Percentiles rank a stretch among this genome's conserved stretches.
Evolutionary conservation across 1,284 basidiomycete genomes (phyloP).

Genomic region (Tylopilus sp.): DNA sequence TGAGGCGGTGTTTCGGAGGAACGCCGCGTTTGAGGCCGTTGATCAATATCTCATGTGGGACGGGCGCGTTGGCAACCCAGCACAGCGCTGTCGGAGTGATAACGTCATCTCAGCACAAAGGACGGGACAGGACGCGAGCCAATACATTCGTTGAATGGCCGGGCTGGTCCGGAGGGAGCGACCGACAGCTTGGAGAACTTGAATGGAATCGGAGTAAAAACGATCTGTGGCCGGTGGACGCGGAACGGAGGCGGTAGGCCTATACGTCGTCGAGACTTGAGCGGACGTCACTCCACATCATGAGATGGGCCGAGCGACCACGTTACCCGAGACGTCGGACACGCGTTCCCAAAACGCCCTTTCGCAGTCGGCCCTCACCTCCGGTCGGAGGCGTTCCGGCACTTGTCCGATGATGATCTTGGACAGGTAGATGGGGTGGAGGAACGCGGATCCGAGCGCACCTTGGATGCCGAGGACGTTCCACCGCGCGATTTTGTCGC

Average conservation of each 20-base stretch:
- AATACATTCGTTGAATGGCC: conserved; percentile 67
- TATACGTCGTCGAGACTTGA: conserved; percentile 10
- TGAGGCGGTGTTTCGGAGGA: conserved; percentile 61
- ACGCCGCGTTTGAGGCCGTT: conserved; percentile 76
- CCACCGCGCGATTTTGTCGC: conserved; percentile 89
- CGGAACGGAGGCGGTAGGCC: conserved; percentile 45
- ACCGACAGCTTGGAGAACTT: conserved; percentile 51
- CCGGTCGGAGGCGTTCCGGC: conserved; percentile 34
- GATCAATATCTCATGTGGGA: conserved; percentile 57
- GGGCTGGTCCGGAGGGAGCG: conserved; percentile 26
- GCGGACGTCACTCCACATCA: too few species aligned
- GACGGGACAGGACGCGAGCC: conserved; percentile 6
- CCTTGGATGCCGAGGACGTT: conserved; percentile 82
- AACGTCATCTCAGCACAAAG: conserved; percentile 5
- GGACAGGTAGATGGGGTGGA: conserved; percentile 63
- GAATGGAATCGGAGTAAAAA: conserved; percentile 59
- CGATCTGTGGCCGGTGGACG: conserved; percentile 47
- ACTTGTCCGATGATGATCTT: conserved; percentile 73
- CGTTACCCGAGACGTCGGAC: conserved; percentile 36
- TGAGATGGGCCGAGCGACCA: too few species aligned
- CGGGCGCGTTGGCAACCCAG: conserved; percentile 55
- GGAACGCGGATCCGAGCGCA: conserved; percentile 56
- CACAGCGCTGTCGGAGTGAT: conserved; percentile 50
- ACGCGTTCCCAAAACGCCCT: conserved; percentile 57
- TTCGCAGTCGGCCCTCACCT: conserved; percentile 54